Evolutionary conservation across 441 rosid species (phyloP).

Genomic region (Bruguiera hainesii): DNA sequence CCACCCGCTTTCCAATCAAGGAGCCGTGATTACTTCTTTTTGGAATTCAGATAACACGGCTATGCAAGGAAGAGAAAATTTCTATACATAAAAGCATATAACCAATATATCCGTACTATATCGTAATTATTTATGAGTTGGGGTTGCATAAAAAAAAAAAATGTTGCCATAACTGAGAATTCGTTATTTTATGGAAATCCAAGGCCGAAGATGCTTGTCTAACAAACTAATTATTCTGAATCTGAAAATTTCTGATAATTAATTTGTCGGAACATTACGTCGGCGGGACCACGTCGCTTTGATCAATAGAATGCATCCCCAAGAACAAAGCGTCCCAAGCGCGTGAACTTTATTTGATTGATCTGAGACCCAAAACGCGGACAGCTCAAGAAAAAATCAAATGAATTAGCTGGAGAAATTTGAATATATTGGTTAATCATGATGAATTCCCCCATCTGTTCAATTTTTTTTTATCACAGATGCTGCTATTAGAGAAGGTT

Average conservation of each 20-base stretch:
- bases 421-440: constrained; percentile 10
- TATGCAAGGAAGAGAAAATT: background rate
- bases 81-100: background rate
- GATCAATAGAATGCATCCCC: constrained; percentile 14
- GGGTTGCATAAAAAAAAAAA: too few species aligned
- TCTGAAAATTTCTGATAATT: constrained; percentile 14
- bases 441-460: constrained; percentile 21
- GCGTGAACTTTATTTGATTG: constrained; percentile 35
- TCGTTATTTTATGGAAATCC: too few species aligned
- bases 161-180: too few species aligned
- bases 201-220: too few species aligned
- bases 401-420: background rate
- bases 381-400: constrained; percentile 21
- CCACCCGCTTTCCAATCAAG: background rate
- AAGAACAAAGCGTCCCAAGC: constrained; percentile 26
- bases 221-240: constrained; percentile 1
- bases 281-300: constrained; percentile 13
- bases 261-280: constrained; percentile 24
- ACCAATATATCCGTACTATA: background rate
- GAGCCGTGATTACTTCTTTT: background rate
- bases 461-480: constrained; percentile 26
- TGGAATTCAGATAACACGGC: background rate
- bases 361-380: constrained; percentile 19
- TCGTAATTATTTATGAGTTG: background rate
- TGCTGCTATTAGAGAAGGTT: too few species aligned